Evolutionary conservation across 257 asterid species (phyloP), one percentile per base, ranked within the genome.

Genomic region (Jasminum sambac): DNA sequence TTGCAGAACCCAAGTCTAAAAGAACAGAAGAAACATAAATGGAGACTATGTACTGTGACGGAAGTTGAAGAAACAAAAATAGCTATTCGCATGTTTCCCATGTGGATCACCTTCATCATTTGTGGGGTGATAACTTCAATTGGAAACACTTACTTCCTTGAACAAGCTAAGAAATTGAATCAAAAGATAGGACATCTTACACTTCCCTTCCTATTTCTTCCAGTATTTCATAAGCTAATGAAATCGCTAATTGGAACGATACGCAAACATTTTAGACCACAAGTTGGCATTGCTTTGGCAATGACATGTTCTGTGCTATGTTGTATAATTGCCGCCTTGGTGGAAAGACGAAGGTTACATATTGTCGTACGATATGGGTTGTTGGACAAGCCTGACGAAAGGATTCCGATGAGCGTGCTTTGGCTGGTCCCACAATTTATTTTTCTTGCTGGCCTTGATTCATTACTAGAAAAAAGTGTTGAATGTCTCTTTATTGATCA

Each of bases 21-120:
- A 61, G 82, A 78, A 39, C 88, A 83, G 34, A 48, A n/a, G 34
- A 67, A 64, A 21, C 64, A 76, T 11, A 30, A 3, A 9, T 83
- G 88, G 88, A 68, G 38, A 52, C 82, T 83, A 0, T 83, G 88
- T 74, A 63, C 73, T 0, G 85, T 84, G 25, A 74, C 80, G 10
- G 89, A 84, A 79, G 87, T 84, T 23, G 89, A 86, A 64, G 86
- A 82, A 61, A 78, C 87, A 0, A 86, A 86, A 61, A 69, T 75
- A 23, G 26, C 68, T 58, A 30, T 82, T 5, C 84, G 86, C 24
- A 80, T 74, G 78, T 59, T 78, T 42, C 83, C 86, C 4, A 75
- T 82, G 11, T 82, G 84, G 83, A 21, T 55, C 37, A 76, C 89
- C 2, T 80, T 82, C 86, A 78, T 80, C 63, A 26, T 76, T 21